A percentile compares a stretch with the other conserved stretches of the same genome.
Conservation (phyloP, 2,329 filamentous ascomycete genomes). For the Phaeosphaeria sp. region DNA sequence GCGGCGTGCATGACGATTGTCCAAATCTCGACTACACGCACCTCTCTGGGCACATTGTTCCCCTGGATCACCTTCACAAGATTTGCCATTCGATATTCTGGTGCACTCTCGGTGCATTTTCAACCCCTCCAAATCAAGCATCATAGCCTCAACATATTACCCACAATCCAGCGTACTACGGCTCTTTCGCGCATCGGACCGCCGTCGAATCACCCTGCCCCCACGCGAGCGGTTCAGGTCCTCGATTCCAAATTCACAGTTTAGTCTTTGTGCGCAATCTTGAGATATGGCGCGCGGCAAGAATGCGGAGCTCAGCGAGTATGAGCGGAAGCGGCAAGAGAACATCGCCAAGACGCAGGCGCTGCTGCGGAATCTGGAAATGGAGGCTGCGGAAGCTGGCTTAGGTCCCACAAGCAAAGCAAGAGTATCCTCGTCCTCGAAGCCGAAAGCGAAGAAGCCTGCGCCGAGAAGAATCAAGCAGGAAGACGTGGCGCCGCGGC, state of each 20-base stretch:
- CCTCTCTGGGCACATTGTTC: not conserved
- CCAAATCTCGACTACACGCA: not conserved
- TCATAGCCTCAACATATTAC: not conserved
- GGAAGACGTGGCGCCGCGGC: conserved; percentile 60
- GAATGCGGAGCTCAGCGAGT: conserved; percentile 73
- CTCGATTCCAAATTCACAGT: not conserved
- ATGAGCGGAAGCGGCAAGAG: conserved; percentile 82
- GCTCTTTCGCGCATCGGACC: conserved; percentile 7
- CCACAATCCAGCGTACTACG: not conserved
- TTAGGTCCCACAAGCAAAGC: conserved; percentile 65
- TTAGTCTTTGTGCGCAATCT: not conserved
- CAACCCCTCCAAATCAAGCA: conserved; percentile 2
- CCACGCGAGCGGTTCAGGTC: not conserved
- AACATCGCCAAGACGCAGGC: conserved; percentile 89
- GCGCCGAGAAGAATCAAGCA: conserved; percentile 63
- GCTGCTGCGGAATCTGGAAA: conserved; percentile 77
- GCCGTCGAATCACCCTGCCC: not conserved
- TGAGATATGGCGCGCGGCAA: conserved; percentile 46
- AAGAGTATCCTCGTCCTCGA: conserved; percentile 54
- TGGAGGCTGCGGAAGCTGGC: conserved; percentile 71
- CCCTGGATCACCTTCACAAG: not conserved
- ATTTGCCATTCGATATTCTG: conserved; percentile 9
- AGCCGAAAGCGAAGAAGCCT: conserved; percentile 50
- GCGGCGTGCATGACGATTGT: conserved; percentile 6
- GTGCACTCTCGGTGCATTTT: conserved; percentile 9